Evolutionary conservation across 2,329 filamentous ascomycete genomes (phyloP), one percentile per base, ranked within the genome.

Genomic region (Dryadomyces quercus-mongolicae): DNA sequence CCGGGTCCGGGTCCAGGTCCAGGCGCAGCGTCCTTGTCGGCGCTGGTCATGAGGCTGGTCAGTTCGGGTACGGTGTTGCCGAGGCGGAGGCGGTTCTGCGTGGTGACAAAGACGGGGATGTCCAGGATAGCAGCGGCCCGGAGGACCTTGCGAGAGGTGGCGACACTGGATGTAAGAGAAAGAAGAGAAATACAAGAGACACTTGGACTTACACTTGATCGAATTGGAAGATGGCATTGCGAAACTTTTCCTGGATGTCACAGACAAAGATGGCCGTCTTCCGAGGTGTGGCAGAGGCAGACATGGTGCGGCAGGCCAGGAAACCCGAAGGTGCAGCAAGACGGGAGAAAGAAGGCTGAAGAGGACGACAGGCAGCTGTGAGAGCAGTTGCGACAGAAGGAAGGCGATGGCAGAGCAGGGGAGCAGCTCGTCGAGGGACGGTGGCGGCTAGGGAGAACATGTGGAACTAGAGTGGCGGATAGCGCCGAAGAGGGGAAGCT

Each of bases 171-270:
- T 20, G 9, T 13, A 15, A 18, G 34, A 40, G 48, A 34, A 5
- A 1, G 47, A 21, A 42, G 34, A 12, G 22, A 25, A 7, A 20
- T 3, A 42, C 34, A 20, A 13, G 47, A 20, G 21, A 16, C 22
- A 2, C n/a, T n/a, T n/a, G 38, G n/a, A 66, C 73, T 56, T 74
- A 88, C 83, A 96, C 78, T 66, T 86, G 89, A 59, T 88, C 80
- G 65, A 91, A 96, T 65, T 94, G 84, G 71, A 85, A 80, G 63
- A 97, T 95, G 54, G 84, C 85, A 9, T 75, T 74, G 57, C 88
- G 81, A 71, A 97, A 97, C 68, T 90, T 94, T 62, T 96, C 92
- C 72, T 97, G 92, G 59, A 97, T 76, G 65, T 97, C 92, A 72
- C 92, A 97, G 66, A 97, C 81, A 64, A 80, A 76, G 63, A 79